These are phyloP conservation scores for Russula foetens DNA, from an alignment of 768 basidiomycete species.

Conservation along the genomic window DNA sequence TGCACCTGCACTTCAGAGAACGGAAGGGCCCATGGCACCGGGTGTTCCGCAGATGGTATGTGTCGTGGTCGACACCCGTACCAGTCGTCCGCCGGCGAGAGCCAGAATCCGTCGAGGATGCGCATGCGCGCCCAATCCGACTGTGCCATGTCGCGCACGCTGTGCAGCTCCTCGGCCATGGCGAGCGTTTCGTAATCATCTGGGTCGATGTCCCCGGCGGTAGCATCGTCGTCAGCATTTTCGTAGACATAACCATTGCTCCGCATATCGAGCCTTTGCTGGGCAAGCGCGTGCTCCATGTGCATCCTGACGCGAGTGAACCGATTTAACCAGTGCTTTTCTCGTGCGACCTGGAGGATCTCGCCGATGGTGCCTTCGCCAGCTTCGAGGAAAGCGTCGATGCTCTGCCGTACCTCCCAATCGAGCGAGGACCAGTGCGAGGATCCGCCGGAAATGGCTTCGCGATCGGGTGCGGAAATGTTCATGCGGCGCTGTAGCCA, in stretches of 20 bases:
- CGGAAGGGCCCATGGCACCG: conserved; percentile 55
- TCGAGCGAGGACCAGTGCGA: conserved; percentile 33
- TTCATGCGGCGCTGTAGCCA: conserved; percentile 55
- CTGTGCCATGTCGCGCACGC: conserved; percentile 48
- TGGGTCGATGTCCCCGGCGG: conserved; percentile 15
- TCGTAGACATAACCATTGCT: conserved; percentile 29
- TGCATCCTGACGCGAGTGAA: conserved; percentile 60
- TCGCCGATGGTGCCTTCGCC: conserved; percentile 61
- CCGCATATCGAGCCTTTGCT: conserved; percentile 33
- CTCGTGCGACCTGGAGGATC: conserved; percentile 52
- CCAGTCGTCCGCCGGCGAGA: conserved; percentile 66
- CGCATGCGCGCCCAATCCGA: conserved; percentile 64
- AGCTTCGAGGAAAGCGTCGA: conserved; percentile 67
- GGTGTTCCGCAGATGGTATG: conserved; percentile 30
- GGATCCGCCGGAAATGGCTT: conserved; percentile 43
- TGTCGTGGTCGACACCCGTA: conserved; percentile 33
- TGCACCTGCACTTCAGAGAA: conserved; percentile 29
- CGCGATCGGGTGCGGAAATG: conserved; percentile 40
- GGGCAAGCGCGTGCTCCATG: conserved; percentile 60
- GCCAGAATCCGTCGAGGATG: conserved; percentile 71
- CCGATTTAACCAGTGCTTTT: conserved; percentile 62
- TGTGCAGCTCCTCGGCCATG: conserved; percentile 39
- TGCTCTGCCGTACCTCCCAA: conserved; percentile 59
- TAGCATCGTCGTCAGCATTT: conserved; percentile 24
- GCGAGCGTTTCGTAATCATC: conserved; percentile 27